These are phyloP conservation scores for Russula emetica DNA, from an alignment of 768 basidiomycete species.

Conservation along the genomic window DNA sequence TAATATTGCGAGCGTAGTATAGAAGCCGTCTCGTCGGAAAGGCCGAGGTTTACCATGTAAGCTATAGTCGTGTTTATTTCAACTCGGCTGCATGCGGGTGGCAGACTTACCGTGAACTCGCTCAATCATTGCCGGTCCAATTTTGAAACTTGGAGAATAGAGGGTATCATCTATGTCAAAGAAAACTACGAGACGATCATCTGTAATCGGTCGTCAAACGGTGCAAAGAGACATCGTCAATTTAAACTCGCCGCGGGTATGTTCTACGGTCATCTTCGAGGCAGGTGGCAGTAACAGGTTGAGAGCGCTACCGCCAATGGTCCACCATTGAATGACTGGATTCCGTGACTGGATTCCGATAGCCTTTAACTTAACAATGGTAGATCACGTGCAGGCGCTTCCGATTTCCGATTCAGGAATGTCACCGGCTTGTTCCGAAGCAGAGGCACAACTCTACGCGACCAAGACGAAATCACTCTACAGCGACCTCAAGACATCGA, in stretches of 20 bases:
- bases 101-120: slow-evolving; percentile 61
- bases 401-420: background rate
- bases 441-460: slow-evolving; percentile 21
- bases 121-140: slow-evolving; percentile 74
- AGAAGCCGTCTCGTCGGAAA: slow-evolving; percentile 64
- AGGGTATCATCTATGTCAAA: slow-evolving; percentile 89
- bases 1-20: slow-evolving; percentile 70
- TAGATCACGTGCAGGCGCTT: slow-evolving; percentile 6
- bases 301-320: no score
- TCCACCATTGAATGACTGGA: background rate
- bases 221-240: background rate
- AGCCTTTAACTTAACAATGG: no score
- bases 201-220: slow-evolving; percentile 31
- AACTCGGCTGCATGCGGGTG: background rate
- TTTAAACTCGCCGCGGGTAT: slow-evolving; percentile 10
- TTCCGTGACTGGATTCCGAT: no score
- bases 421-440: slow-evolving; percentile 20
- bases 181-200: slow-evolving; percentile 64
- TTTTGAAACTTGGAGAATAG: slow-evolving; percentile 70
- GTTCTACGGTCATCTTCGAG: slow-evolving; percentile 14
- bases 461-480: slow-evolving; percentile 29
- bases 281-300: background rate
- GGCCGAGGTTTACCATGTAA: slow-evolving; percentile 69
- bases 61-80: slow-evolving; percentile 38
- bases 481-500: slow-evolving; percentile 43